Percentiles rank a stretch among this genome's conserved stretches.
Evolutionary conservation across 2,329 filamentous ascomycete genomes (phyloP).

Genomic region (Apiospora arundinis): DNA sequence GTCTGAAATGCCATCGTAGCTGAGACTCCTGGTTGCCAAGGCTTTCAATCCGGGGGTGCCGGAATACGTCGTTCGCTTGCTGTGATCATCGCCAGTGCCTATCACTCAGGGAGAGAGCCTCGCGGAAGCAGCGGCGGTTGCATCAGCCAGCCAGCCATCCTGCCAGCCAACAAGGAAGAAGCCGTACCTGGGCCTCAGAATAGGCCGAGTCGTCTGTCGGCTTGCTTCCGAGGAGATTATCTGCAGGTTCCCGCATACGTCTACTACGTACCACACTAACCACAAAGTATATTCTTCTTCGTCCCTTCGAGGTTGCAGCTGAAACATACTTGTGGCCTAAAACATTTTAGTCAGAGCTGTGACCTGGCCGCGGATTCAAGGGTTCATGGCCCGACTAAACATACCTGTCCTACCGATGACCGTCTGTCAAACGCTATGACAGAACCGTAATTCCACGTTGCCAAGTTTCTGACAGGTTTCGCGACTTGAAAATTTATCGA

Average conservation of each 20-base stretch:
- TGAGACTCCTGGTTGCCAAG: background rate
- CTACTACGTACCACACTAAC: background rate
- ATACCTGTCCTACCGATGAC: background rate
- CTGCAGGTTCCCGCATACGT: conserved; percentile 9
- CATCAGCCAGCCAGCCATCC: background rate
- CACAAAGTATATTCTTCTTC: background rate
- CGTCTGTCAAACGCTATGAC: conserved; percentile 16
- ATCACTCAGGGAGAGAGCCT: background rate
- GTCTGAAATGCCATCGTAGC: background rate
- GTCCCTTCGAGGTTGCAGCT: conserved; percentile 6
- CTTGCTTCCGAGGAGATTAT: conserved; percentile 10
- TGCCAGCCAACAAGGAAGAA: background rate
- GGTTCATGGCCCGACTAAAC: conserved; percentile 5
- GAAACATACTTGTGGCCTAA: conserved; percentile 8
- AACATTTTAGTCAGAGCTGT: background rate
- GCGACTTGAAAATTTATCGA: background rate
- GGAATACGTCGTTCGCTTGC: background rate
- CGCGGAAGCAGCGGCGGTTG: background rate
- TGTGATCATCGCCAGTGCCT: background rate
- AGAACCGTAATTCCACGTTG: conserved; percentile 2
- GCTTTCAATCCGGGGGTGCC: background rate
- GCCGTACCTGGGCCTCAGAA: background rate
- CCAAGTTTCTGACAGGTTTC: conserved; percentile 9
- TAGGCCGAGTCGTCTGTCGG: background rate
- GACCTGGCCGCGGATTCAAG: conserved; percentile 5